Conservation (phyloP, 345 rosid species). For the Toxicodendron radicans region DNA sequence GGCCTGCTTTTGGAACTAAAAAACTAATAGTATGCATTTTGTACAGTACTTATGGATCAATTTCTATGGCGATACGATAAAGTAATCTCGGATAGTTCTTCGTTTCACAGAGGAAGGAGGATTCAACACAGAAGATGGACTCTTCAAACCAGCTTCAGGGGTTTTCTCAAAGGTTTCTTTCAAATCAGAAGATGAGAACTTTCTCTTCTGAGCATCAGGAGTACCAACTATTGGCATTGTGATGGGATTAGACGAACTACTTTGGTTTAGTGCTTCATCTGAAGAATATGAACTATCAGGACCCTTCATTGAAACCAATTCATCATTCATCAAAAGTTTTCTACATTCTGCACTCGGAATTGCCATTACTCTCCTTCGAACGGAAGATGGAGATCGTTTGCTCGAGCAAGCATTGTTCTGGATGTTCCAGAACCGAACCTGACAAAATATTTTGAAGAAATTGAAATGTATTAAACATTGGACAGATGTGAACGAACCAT, state of each 20-base stretch:
- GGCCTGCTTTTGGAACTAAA: background rate
- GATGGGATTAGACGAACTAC: slow-evolving; percentile 21
- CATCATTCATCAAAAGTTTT: slow-evolving; percentile 38
- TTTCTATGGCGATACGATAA: slow-evolving; percentile 45
- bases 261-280: slow-evolving; percentile 28
- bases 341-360: slow-evolving; percentile 47
- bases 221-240: slow-evolving; percentile 38
- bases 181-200: slow-evolving; percentile 27
- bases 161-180: slow-evolving; percentile 44
- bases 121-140: slow-evolving; percentile 84
- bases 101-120: slow-evolving; percentile 88
- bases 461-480: background rate
- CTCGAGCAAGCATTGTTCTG: slow-evolving; percentile 42
- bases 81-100: slow-evolving; percentile 86
- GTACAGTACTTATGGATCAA: slow-evolving; percentile 1
- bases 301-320: slow-evolving; percentile 32
- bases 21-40: background rate
- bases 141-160: slow-evolving; percentile 51
- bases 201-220: slow-evolving; percentile 55
- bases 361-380: slow-evolving; percentile 74
- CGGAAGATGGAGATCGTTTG: slow-evolving; percentile 43
- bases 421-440: slow-evolving; percentile 83
- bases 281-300: slow-evolving; percentile 21
- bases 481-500: background rate
- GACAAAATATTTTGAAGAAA: slow-evolving; percentile 10